phyloP scores from a whole-genome alignment of 2,329 filamentous ascomycete species.

The Apiospora pterosperma region DNA sequence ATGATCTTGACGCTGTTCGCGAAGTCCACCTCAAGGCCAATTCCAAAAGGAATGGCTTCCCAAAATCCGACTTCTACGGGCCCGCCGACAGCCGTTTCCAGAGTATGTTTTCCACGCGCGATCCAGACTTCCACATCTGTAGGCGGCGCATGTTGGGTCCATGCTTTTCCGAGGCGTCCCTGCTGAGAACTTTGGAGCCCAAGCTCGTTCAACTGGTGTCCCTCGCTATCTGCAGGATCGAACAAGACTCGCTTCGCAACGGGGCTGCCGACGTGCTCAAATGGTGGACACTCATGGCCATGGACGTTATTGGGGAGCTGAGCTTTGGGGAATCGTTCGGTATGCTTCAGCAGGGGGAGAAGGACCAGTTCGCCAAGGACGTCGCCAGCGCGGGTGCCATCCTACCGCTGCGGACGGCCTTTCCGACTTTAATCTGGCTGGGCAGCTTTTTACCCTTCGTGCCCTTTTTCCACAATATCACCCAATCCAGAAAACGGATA shows the following conservation, averaged over 20 bases:
- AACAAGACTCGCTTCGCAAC: constrained; percentile 23
- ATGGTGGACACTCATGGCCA: constrained; percentile 52
- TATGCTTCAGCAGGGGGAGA: constrained; percentile 38
- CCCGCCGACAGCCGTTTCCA: constrained; percentile 22
- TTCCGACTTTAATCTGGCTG: constrained; percentile 21
- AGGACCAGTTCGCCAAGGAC: constrained; percentile 37
- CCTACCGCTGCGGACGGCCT: constrained; percentile 20
- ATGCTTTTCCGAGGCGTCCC: not conserved
- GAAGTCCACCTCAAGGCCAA: no score
- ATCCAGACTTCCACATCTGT: not conserved
- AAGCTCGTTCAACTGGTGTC: no score
- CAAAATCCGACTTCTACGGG: no score
- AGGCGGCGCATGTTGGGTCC: not conserved
- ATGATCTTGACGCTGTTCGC: no score
- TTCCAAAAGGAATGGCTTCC: no score
- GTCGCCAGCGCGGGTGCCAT: constrained; percentile 26
- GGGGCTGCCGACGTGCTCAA: constrained; percentile 39
- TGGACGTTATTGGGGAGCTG: constrained; percentile 51
- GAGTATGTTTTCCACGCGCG: not conserved
- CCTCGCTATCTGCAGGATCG: constrained; percentile 28
- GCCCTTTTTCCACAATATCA: not conserved
- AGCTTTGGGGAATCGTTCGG: constrained; percentile 54
- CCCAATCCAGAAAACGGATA: not conserved
- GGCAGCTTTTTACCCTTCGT: not conserved
- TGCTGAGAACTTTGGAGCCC: not conserved